These are phyloP conservation scores for Alternaria infectoria DNA, from an alignment of 2,329 filamentous ascomycete species.

Conservation along the genomic window DNA sequence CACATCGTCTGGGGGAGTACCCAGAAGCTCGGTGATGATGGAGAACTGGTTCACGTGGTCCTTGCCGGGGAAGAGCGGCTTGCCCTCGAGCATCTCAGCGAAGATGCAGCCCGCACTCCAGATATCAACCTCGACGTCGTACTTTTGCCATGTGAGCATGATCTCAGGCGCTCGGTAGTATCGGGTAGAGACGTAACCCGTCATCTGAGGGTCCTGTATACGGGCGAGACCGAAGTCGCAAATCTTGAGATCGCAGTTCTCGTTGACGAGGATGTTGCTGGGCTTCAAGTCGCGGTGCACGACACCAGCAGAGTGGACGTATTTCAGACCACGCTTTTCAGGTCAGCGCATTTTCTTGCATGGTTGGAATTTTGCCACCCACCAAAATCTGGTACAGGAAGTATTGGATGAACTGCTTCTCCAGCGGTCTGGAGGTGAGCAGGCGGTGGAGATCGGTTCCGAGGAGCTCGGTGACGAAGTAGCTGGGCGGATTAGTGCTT, in stretches of 20 bases:
- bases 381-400: constrained; percentile 99
- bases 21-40: constrained; percentile 96
- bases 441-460: constrained; percentile 96
- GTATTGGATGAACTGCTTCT: constrained; percentile 99
- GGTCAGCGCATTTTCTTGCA: constrained; percentile 54
- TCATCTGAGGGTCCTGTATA: constrained; percentile 99
- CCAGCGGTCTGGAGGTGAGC: constrained; percentile 90
- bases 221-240: constrained; percentile 97
- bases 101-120: constrained; percentile 99
- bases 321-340: constrained; percentile 88
- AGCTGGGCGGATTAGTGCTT: constrained; percentile 61
- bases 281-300: constrained; percentile 98
- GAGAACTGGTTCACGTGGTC: constrained; percentile 99
- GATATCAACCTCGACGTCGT: constrained; percentile 98
- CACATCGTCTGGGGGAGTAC: constrained; percentile 96
- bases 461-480: constrained; percentile 97
- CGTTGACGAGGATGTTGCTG: constrained; percentile 98
- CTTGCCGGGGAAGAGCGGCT: constrained; percentile 97
- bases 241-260: constrained; percentile 99
- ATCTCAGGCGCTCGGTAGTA: constrained; percentile 99
- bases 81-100: constrained; percentile 98
- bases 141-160: constrained; percentile 99
- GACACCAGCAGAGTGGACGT: constrained; percentile 97
- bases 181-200: constrained; percentile 96
- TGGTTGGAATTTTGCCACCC: constrained; percentile 61